Base-by-base conservation (phyloP, 2,329 filamentous ascomycete species). In the Furcasterigmium sp. region DNA sequence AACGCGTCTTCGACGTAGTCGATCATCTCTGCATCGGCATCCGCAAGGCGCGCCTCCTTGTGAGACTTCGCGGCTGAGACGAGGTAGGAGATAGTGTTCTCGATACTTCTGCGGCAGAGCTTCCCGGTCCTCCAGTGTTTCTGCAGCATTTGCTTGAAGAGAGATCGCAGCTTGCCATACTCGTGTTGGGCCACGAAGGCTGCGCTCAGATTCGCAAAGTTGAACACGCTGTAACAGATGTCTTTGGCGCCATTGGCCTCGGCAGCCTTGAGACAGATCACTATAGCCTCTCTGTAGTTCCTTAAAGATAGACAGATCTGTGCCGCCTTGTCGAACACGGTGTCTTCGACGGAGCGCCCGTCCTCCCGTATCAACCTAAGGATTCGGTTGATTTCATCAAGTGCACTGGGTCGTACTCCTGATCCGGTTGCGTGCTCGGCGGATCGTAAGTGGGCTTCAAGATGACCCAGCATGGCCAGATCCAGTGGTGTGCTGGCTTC, bases 401-500 rank as follows among this genome's bases (percentile, higher is more conserved):
- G 41, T 6, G 45, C 45, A 28, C 35, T 32, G 13, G 32, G 29
- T 17, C 45, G 28, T 17, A 35, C 37, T 25, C 34, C 30, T 13
- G 32, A 10, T 29, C 21, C 13, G 25, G 39, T n/a, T 60, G 48
- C 46, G 18, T 44, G 41, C 14, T n/a, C 52, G 46, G 5, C 48
- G n/a, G n/a, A 21, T 32, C 48, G 42, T 30, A 46, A 44, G 5
- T 52, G 48, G 14, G 53, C 53, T 15, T 59, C 54, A 9, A 68
- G 58, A 10, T 53, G 50, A 18, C 61, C 60, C 5, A 75, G 51
- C 32, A 62, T 59, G 3, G 62, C 55, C 20, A 65, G 46, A 11
- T 72, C 53, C 19, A 74, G 49, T 5, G 67, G 63, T 6, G 65
- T 63, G 44, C 67, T 48, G 4, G 67, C 69, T 1, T 51, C 46